Evolutionary conservation across 352 stramenopile species (phyloP).

Genomic region (Phytophthora brassicae): DNA sequence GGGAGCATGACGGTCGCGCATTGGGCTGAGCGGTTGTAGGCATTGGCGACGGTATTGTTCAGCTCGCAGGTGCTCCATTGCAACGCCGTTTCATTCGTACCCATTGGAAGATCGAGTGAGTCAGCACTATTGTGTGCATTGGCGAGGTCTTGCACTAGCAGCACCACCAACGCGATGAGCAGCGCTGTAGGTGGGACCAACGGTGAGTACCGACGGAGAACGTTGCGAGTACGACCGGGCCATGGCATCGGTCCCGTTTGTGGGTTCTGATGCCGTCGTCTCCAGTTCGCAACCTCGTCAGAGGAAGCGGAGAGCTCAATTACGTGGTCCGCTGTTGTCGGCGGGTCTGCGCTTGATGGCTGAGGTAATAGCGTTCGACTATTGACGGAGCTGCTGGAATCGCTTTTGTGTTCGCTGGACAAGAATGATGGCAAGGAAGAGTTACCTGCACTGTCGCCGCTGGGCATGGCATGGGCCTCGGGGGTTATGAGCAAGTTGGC

Average conservation of each 20-base stretch:
- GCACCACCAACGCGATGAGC: constrained; percentile 33
- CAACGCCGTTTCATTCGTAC: constrained; percentile 9
- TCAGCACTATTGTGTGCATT: constrained; percentile 22
- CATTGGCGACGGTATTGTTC: constrained; percentile 25
- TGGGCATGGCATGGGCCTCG: constrained; percentile 38
- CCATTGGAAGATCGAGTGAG: constrained; percentile 13
- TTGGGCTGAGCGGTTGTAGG: constrained; percentile 34
- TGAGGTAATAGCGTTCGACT: constrained; percentile 9
- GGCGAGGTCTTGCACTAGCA: constrained; percentile 38
- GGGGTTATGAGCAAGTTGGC: constrained; percentile 27
- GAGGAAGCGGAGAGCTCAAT: constrained; percentile 38
- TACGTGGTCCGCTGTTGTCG: constrained; percentile 23
- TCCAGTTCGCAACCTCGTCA: constrained; percentile 23
- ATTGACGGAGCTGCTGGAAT: constrained; percentile 19
- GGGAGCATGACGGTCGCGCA: constrained; percentile 44
- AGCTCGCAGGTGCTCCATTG: constrained; percentile 40
- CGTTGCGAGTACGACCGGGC: constrained; percentile 31
- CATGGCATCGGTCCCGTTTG: constrained; percentile 33
- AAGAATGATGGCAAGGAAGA: constrained; percentile 27
- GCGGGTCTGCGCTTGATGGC: constrained; percentile 16
- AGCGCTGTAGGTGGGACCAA: constrained; percentile 36
- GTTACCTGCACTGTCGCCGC: constrained; percentile 17
- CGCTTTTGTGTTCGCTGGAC: constrained; percentile 34
- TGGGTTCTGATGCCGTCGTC: constrained; percentile 12
- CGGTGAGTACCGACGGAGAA: constrained; percentile 34